These are phyloP conservation scores for Moesziomyces antarcticus DNA, from an alignment of 1,284 basidiomycete genomes.

Conservation along the genomic window DNA sequence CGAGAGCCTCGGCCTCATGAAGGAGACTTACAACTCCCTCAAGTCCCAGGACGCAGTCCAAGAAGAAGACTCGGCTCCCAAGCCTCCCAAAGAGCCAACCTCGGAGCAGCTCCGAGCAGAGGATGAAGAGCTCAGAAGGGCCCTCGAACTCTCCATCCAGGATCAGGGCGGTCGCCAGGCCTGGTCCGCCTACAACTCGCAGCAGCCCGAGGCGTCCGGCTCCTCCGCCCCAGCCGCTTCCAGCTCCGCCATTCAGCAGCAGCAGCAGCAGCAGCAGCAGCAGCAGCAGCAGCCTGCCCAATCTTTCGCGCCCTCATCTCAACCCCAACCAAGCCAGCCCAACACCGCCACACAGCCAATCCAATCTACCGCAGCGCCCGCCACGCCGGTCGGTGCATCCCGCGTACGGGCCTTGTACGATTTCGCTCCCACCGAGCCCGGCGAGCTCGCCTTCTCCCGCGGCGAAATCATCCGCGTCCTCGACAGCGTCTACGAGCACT, in stretches of 20 bases:
- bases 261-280: neutral
- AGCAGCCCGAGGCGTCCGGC: constrained; percentile 30
- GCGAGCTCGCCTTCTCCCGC: constrained; percentile 90
- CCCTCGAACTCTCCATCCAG: constrained; percentile 61
- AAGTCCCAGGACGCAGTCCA: constrained; percentile 74
- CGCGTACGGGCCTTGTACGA: constrained; percentile 86
- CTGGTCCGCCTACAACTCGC: constrained; percentile 13
- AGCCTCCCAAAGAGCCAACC: constrained; percentile 23
- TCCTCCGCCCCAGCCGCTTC: constrained; percentile 31
- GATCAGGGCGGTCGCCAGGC: constrained; percentile 60
- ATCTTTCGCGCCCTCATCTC: constrained; percentile 54
- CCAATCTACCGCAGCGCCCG: constrained; percentile 5
- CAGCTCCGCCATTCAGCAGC: constrained; percentile 17
- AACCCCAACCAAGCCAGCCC: constrained; percentile 69
- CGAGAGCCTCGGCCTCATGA: constrained; percentile 85
- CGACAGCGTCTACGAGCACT: constrained; percentile 93
- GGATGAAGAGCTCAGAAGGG: constrained; percentile 65
- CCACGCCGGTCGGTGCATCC: constrained; percentile 58
- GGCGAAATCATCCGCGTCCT: constrained; percentile 97
- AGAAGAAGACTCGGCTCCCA: constrained; percentile 34
- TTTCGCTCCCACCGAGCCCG: constrained; percentile 87
- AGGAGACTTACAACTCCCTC: constrained; percentile 85
- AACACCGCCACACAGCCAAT: constrained; percentile 1
- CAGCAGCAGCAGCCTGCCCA: constrained; percentile 6
- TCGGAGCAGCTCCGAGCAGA: constrained; percentile 61